A percentile compares a stretch with the other conserved stretches of the same genome.
phyloP scores from a whole-genome alignment of 78 protist genomes.

The Cavenderia fasciculata region DNA sequence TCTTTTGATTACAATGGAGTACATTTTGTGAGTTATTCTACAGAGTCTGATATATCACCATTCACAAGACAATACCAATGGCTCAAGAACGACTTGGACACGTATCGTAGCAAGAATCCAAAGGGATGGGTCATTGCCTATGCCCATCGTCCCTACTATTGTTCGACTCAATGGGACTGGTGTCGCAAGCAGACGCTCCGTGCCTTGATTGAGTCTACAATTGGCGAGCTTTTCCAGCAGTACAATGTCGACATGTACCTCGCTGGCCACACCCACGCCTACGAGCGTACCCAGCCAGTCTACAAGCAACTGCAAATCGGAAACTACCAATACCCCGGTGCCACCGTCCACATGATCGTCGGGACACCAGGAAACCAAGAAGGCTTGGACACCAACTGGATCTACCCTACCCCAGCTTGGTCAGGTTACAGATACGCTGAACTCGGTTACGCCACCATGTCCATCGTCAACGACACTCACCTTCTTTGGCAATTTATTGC shows the following conservation, averaged over 20 bases:
- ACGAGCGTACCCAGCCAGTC: constrained; percentile 33
- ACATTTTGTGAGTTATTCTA: constrained; percentile 3
- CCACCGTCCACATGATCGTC: constrained; percentile 45
- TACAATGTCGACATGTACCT: constrained; percentile 56
- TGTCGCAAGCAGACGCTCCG: constrained; percentile 57
- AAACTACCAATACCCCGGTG: constrained; percentile 65
- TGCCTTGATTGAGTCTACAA: constrained; percentile 55
- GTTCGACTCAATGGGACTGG: constrained; percentile 63
- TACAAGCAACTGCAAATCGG: constrained; percentile 39
- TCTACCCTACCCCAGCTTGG: constrained; percentile 46
- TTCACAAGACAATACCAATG: constrained; percentile 71
- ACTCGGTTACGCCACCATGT: constrained; percentile 37
- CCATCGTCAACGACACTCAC: constrained; percentile 29
- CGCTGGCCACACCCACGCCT: constrained; percentile 74
- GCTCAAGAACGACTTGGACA: constrained; percentile 47
- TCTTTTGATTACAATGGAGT: constrained; percentile 52
- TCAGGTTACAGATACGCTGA: neutral
- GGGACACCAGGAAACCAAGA: constrained; percentile 76
- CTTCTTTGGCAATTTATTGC: constrained; percentile 42
- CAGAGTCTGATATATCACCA: constrained; percentile 68
- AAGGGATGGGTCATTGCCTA: constrained; percentile 65
- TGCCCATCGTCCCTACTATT: constrained; percentile 73
- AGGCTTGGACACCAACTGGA: constrained; percentile 33
- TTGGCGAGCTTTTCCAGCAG: constrained; percentile 54
- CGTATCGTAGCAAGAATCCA: constrained; percentile 28